Base-by-base conservation (phyloP, 2,329 filamentous ascomycete species). In the Fonsecaea nubica region DNA sequence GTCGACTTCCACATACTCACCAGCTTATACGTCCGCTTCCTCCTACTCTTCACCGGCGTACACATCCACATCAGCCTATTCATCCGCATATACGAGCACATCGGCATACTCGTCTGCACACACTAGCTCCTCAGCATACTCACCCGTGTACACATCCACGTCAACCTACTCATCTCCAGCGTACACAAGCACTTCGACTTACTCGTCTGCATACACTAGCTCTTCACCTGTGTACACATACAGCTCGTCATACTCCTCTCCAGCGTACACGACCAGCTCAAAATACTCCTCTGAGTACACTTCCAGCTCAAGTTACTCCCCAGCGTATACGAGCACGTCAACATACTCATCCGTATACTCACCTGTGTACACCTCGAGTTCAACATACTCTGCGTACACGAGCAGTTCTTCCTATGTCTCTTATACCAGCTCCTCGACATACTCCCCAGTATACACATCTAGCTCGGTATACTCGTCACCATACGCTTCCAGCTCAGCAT, bases 251-350 rank as follows among this genome's bases (percentile, higher is more conserved):
- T 32, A 33, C 50, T 33, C 48, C 25, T 32, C 21, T n/a, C 21
- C 50, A 30, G 15, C n/a, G 21, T 53, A 53, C 21, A 30, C 50
- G 5, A 13, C 50, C 21, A 54, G 15, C 8, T 33, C 50, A 4
- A 60, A 42, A 21, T 60, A 60, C 32, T 33, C 58, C 18, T 48
- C 57, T 32, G 30, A 32, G 8, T 54, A 54, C 25, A 32, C 50
- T 6, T 32, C 50, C 21, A 54, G 15, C 21, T 33, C 50, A 2
- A 60, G 42, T 21, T 60, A 60, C n/a, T 33, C 57, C 9, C 32
- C 42, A 13, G 36, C 21, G 32, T 61, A 61, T 36, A 52, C 45
- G 42, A 35, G 33, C 6, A 61, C 58, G 4, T 50, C 45, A 50
- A 50, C 45, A 7, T 50, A 50, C 18, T 48, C 42, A 3, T 50